Evolutionary conservation across 495 filamentous ascomycete genomes (phyloP), one percentile per base, ranked within the genome.

Genomic region (Penicillium ucsense): DNA sequence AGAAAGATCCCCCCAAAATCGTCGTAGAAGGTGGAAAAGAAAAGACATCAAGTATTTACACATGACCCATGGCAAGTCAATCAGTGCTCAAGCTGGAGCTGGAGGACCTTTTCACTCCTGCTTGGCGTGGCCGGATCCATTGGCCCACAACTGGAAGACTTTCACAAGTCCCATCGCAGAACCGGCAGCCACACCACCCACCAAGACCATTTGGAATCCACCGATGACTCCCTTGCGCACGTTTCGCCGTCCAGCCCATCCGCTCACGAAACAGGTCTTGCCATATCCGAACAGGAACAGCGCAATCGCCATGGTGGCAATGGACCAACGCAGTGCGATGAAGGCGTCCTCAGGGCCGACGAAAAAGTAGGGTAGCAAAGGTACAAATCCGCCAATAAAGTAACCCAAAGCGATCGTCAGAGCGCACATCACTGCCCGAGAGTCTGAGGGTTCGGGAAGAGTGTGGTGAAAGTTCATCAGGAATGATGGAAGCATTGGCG

Each of bases 341-440:
- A 73, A 70, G 2, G 85, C 80, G n/a, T 77, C 63, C 3, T 64
- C 32, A 8, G 64, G 63, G 0, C 69, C 67, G 33, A 88, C 80
- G 49, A 84, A 85, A 55, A 90, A 83, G 59, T 90, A 90, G 4
- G 85, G 86, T n/a, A 87, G 56, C 6, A 89, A 62, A 8, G 85
- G 85, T 0, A 89, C 64, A 28, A 85, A 74, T 2, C 86, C 86
- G 29, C 85, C 86, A 43, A 89, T 61, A 50, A 88, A 78, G 62
- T 90, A 90, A 6, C 82, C 84, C 5, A 83, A 50, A 0, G 84
- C 79, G 42, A 90, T 82, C 0, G 81, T 84, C 9, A 80, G 50
- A 42, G 77, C 74, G 50, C 80, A 83, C n/a, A 74, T 77, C 28
- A 77, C 65, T 35, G 80, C 74, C 5, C 77, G 69, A 3, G 72